Percentiles rank a stretch among this genome's conserved stretches.
These are phyloP conservation scores for Ramichloridium luteum DNA, from an alignment of 2,329 filamentous ascomycete species.

Conservation along the genomic window DNA sequence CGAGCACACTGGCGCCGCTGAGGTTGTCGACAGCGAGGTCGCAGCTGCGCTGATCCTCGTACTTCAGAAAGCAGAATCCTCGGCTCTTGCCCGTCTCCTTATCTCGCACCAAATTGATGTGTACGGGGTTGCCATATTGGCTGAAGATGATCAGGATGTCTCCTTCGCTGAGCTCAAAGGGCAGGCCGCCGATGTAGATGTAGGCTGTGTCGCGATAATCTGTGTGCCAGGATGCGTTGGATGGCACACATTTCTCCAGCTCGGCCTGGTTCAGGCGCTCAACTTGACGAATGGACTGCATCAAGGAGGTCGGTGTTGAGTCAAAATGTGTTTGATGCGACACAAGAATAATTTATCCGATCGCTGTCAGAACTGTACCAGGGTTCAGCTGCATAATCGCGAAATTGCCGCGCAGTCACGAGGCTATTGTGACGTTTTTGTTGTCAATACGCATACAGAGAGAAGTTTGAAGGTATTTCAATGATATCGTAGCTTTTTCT, in stretches of 20 bases:
- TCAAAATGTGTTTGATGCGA: too few relatives aligned
- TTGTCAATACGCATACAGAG: too few relatives aligned
- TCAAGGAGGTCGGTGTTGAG: too few relatives aligned
- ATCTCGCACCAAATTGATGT: slow-evolving; percentile 83
- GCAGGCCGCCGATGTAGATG: slow-evolving; percentile 87
- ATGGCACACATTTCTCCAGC: slow-evolving; percentile 74
- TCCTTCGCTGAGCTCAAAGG: slow-evolving; percentile 86
- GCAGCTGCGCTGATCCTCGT: slow-evolving; percentile 92
- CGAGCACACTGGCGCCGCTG: slow-evolving; percentile 71
- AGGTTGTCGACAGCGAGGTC: slow-evolving; percentile 95
- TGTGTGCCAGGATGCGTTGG: slow-evolving; percentile 87
- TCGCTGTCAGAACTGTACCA: slow-evolving; percentile 1
- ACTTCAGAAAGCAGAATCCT: slow-evolving; percentile 94
- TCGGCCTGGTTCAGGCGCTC: slow-evolving; percentile 89
- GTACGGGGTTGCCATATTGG: slow-evolving; percentile 89
- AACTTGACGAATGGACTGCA: slow-evolving; percentile 92
- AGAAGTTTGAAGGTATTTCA: too few relatives aligned
- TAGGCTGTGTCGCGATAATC: slow-evolving; percentile 98
- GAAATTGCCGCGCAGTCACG: too few relatives aligned
- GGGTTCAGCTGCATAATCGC: too few relatives aligned
- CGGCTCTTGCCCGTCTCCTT: slow-evolving; percentile 92
- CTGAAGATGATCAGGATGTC: slow-evolving; percentile 95
- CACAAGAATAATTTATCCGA: not conserved
- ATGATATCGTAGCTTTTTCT: too few relatives aligned
- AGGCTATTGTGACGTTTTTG: too few relatives aligned